Evolutionary conservation across 2,329 filamentous ascomycete species (phyloP).

Genomic region (Trichophyton simii): DNA sequence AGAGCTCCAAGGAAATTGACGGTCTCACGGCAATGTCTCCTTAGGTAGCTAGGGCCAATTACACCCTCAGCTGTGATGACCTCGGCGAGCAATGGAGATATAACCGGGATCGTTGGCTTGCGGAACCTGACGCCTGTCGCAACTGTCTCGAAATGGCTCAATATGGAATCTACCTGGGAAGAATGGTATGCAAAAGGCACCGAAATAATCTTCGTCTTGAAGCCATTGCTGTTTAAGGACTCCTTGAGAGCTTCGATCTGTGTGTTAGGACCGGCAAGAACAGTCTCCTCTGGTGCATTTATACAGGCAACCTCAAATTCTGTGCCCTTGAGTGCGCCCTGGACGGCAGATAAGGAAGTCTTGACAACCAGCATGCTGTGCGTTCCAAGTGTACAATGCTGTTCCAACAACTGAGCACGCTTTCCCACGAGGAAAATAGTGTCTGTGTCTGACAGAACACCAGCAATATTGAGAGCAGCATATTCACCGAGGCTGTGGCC

Average conservation of each 20-base stretch:
- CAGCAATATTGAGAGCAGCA: slow-evolving; percentile 20
- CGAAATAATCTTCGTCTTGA: slow-evolving; percentile 36
- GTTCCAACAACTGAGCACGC: slow-evolving; percentile 22
- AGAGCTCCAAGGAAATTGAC: slow-evolving; percentile 58
- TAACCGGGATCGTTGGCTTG: slow-evolving; percentile 47
- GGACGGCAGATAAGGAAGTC: neutral
- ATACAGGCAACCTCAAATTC: slow-evolving; percentile 16
- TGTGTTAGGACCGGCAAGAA: slow-evolving; percentile 14
- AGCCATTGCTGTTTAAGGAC: slow-evolving; percentile 35
- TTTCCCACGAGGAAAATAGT: slow-evolving; percentile 20
- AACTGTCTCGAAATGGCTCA: slow-evolving; percentile 46
- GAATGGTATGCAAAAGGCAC: slow-evolving; percentile 53
- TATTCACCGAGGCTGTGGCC: slow-evolving; percentile 15
- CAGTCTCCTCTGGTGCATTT: slow-evolving; percentile 13
- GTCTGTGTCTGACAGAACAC: slow-evolving; percentile 21
- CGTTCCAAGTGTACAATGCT: slow-evolving; percentile 43
- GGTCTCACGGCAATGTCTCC: slow-evolving; percentile 52
- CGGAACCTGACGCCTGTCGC: slow-evolving; percentile 44
- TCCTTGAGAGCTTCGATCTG: slow-evolving; percentile 25
- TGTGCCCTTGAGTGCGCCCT: neutral
- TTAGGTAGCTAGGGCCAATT: slow-evolving; percentile 27
- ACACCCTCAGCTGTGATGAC: slow-evolving; percentile 34
- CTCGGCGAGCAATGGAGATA: slow-evolving; percentile 55
- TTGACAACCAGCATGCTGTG: slow-evolving; percentile 53
- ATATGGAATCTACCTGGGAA: slow-evolving; percentile 50